phyloP scores from a whole-genome alignment of 768 basidiomycete species.

The Kwoniella sp. region DNA sequence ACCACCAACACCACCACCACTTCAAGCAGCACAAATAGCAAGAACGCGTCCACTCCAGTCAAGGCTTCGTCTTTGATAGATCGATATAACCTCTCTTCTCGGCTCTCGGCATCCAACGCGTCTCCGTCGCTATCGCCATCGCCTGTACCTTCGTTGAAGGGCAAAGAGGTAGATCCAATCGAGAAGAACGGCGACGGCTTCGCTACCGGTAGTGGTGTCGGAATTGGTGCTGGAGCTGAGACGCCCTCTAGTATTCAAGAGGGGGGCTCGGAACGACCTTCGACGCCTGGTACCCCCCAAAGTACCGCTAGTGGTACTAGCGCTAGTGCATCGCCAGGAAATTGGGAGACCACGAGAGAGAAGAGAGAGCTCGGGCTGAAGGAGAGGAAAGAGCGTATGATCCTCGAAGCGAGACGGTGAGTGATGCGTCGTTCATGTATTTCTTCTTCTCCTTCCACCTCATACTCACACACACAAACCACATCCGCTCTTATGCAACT shows the following conservation, averaged over 20 bases:
- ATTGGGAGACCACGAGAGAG: slow-evolving; percentile 51
- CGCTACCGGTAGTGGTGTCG: neutral
- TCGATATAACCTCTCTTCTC: slow-evolving; percentile 40
- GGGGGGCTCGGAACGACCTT: neutral
- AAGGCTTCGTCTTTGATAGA: slow-evolving; percentile 46
- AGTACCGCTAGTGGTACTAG: neutral
- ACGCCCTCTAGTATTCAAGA: neutral
- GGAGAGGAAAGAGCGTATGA: slow-evolving; percentile 55
- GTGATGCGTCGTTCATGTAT: slow-evolving; percentile 6
- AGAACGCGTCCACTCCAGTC: neutral
- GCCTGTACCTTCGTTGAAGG: slow-evolving; percentile 30
- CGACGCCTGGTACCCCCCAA: neutral
- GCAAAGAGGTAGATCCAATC: slow-evolving; percentile 34
- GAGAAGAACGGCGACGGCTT: neutral
- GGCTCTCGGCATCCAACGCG: neutral
- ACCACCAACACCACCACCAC: slow-evolving; percentile 1
- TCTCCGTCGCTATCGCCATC: neutral
- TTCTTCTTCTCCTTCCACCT: too few relatives aligned
- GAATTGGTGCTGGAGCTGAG: neutral
- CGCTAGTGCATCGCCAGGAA: slow-evolving; percentile 18
- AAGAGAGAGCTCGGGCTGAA: slow-evolving; percentile 46
- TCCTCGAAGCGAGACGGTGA: slow-evolving; percentile 54
- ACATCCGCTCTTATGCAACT: too few relatives aligned
- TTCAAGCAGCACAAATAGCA: slow-evolving; percentile 2
- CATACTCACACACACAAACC: too few relatives aligned